Evolutionary conservation across 2,329 filamentous ascomycete genomes (phyloP).

Genomic region (Chrysosporium queenslandicum): DNA sequence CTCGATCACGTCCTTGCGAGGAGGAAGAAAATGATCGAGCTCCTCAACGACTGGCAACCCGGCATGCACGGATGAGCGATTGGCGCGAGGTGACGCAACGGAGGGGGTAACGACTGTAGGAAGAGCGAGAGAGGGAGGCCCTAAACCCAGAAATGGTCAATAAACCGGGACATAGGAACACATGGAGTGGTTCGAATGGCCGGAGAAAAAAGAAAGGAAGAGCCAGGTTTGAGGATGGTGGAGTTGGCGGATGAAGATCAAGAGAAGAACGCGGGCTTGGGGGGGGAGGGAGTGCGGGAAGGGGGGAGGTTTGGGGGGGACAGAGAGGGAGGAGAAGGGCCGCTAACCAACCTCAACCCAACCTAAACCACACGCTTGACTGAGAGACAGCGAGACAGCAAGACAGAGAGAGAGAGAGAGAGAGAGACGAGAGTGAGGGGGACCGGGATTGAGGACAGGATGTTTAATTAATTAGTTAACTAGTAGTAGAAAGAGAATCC

Average conservation of each 20-base stretch:
- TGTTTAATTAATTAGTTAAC: neutral
- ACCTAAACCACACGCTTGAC: no score
- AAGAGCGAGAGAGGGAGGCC: neutral
- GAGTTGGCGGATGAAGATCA: neutral
- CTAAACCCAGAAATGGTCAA: neutral
- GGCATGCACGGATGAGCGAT: neutral
- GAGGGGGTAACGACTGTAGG: slow-evolving; percentile 4
- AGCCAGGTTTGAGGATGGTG: slow-evolving; percentile 1
- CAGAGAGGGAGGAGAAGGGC: neutral
- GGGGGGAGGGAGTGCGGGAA: no score
- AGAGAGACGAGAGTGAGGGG: neutral
- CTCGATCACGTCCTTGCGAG: no score
- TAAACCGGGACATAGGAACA: neutral
- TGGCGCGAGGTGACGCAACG: slow-evolving; percentile 1
- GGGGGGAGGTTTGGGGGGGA: neutral
- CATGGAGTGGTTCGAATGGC: neutral
- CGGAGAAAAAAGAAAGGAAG: neutral
- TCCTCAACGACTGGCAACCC: neutral
- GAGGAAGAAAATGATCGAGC: no score
- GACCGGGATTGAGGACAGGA: neutral
- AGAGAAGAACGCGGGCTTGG: neutral
- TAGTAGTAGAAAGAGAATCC: no score
- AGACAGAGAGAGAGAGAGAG: no score
- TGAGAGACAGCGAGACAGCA: no score
- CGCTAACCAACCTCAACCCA: no score